Evolutionary conservation across 495 filamentous ascomycete genomes (phyloP).

Genomic region (Coniosporium apollinis): DNA sequence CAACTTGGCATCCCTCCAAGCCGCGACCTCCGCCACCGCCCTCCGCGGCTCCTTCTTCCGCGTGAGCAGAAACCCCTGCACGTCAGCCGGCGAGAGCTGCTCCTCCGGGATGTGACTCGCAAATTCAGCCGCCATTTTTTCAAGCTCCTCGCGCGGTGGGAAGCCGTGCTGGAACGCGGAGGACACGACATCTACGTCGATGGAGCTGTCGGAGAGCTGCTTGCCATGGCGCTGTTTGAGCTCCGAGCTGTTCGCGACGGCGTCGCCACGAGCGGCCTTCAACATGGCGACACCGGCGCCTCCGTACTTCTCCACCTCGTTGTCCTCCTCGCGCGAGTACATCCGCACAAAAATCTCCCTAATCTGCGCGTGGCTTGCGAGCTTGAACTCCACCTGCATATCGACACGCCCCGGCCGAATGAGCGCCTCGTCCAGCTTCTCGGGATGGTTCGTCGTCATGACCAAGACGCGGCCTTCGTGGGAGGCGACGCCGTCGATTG

Average conservation of each 20-base stretch:
- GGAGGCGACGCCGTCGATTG: constrained; percentile 66
- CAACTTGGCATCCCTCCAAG: constrained; percentile 16
- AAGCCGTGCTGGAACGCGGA: too few species aligned
- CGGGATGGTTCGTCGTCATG: constrained; percentile 72
- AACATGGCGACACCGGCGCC: too few species aligned
- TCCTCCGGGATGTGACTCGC: constrained; percentile 41
- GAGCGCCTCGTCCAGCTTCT: constrained; percentile 56
- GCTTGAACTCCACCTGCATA: constrained; percentile 50
- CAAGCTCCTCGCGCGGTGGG: constrained; percentile 17
- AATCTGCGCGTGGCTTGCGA: constrained; percentile 44
- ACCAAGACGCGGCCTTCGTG: constrained; percentile 68
- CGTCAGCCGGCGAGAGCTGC: constrained; percentile 57
- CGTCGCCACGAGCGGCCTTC: too few species aligned
- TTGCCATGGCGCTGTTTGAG: too few species aligned
- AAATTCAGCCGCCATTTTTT: constrained; percentile 37
- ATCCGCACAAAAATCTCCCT: constrained; percentile 54
- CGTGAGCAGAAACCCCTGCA: constrained; percentile 46
- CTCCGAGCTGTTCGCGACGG: too few species aligned
- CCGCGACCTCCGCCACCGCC: constrained; percentile 17
- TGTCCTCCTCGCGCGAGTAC: constrained; percentile 33
- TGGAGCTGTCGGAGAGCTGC: too few species aligned
- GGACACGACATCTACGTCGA: too few species aligned
- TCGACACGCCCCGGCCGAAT: constrained; percentile 65
- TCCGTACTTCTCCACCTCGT: too few species aligned
- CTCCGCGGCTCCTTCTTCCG: constrained; percentile 20